phyloP scores from a whole-genome alignment of 495 filamentous ascomycete genomes.

The Parathielavia hyrcaniae region DNA sequence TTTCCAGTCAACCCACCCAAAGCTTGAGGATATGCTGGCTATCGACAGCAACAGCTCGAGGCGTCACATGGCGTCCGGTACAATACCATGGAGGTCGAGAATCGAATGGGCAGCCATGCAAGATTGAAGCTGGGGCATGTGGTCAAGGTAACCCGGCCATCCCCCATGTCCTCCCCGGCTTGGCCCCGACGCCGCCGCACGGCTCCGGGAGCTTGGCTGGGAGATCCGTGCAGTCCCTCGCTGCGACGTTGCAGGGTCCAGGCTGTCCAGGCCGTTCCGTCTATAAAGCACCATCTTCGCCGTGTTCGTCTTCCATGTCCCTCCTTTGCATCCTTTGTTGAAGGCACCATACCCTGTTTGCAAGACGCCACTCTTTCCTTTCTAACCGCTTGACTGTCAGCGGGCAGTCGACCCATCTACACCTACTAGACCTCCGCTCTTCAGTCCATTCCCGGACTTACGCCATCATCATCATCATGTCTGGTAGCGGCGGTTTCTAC shows the following conservation, averaged over 20 bases:
- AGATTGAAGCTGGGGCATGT: not conserved
- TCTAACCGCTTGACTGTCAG: constrained; percentile 27
- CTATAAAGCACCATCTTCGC: constrained; percentile 8
- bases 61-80: not conserved
- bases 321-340: not conserved
- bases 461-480: constrained; percentile 37
- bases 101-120: not conserved
- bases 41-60: not conserved
- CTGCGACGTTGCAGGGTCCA: not conserved
- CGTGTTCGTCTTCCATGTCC: not conserved
- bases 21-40: not conserved
- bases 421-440: not conserved
- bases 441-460: not conserved
- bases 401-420: constrained; percentile 18
- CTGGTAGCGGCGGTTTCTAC: constrained; percentile 53
- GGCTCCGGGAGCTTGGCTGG: constrained; percentile 20
- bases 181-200: constrained; percentile 20
- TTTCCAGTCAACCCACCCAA: too few species aligned
- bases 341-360: not conserved
- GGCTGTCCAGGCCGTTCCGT: not conserved
- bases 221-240: constrained; percentile 13
- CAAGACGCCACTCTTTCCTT: not conserved
- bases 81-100: not conserved
- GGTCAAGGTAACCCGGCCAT: not conserved
- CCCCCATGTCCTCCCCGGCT: constrained; percentile 18